These are phyloP conservation scores for Schrenkiella parvula DNA, from an alignment of 345 rosid genomes.

Conservation along the genomic window DNA sequence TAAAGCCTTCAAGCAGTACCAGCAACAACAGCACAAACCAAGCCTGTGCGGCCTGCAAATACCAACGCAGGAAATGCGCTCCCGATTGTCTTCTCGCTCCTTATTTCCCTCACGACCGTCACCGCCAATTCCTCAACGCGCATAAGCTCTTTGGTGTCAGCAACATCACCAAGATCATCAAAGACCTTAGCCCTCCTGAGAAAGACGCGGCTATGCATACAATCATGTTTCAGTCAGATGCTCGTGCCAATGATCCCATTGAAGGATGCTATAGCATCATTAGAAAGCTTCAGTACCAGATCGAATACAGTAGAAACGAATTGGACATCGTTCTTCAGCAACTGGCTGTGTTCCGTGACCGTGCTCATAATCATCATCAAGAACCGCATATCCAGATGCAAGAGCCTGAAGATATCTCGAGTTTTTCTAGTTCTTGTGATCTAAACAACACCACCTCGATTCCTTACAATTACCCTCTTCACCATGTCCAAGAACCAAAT, in stretches of 20 bases:
- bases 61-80: constrained; percentile 88
- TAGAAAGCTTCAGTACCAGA: constrained; percentile 61
- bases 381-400: constrained; percentile 34
- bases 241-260: constrained; percentile 79
- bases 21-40: constrained; percentile 47
- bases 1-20: constrained; percentile 31
- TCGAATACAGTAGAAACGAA: constrained; percentile 62
- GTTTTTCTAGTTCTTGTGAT: constrained; percentile 34
- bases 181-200: constrained; percentile 48
- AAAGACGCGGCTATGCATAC: constrained; percentile 82
- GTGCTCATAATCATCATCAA: constrained; percentile 34
- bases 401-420: constrained; percentile 28
- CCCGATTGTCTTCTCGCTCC: constrained; percentile 97
- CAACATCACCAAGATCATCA: constrained; percentile 84
- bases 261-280: constrained; percentile 75
- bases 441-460: constrained; percentile 25
- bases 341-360: constrained; percentile 49
- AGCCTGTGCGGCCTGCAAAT: constrained; percentile 97
- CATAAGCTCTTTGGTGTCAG: constrained; percentile 93
- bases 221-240: constrained; percentile 83
- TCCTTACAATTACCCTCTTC: constrained; percentile 29
- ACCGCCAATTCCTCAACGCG: constrained; percentile 80
- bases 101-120: constrained; percentile 86
- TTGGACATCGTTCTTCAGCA: constrained; percentile 78
- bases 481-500: constrained; percentile 28